Percentiles rank a stretch among this genome's conserved stretches.
phyloP scores from a whole-genome alignment of 2,329 filamentous ascomycete species.

The Pseudogymnoascus sp. region DNA sequence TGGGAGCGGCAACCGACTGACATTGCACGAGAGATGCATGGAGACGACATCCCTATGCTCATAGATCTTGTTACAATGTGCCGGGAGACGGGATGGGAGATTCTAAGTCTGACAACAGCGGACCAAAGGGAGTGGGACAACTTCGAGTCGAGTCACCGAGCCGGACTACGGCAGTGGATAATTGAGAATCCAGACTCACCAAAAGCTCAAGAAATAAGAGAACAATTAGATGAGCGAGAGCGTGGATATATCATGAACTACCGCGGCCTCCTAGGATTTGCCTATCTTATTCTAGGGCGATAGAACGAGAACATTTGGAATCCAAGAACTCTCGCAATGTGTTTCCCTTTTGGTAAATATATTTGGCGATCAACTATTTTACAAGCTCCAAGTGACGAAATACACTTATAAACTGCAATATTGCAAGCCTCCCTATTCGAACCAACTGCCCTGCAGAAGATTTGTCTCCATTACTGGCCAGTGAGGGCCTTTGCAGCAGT shows the following conservation, averaged over 20 bases:
- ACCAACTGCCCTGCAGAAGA: neutral
- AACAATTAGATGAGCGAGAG: neutral
- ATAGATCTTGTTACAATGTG: conserved; percentile 1
- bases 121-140: conserved; percentile 2
- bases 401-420: neutral
- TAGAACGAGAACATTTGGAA: neutral
- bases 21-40: neutral
- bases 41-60: neutral
- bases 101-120: conserved; percentile 5
- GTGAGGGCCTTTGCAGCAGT: conserved; percentile 11
- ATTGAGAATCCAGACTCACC: neutral
- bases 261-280: neutral
- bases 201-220: neutral
- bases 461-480: neutral
- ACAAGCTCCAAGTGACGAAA: neutral
- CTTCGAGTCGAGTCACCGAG: conserved; percentile 7
- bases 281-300: conserved; percentile 1
- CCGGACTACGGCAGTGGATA: neutral
- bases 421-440: neutral
- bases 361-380: neutral
- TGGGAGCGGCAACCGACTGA: neutral
- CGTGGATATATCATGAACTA: neutral
- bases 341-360: neutral
- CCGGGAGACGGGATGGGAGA: neutral
- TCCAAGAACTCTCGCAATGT: neutral